phyloP scores from a whole-genome alignment of 2,329 filamentous ascomycete genomes.

The Pyrenophora seminiperda region DNA sequence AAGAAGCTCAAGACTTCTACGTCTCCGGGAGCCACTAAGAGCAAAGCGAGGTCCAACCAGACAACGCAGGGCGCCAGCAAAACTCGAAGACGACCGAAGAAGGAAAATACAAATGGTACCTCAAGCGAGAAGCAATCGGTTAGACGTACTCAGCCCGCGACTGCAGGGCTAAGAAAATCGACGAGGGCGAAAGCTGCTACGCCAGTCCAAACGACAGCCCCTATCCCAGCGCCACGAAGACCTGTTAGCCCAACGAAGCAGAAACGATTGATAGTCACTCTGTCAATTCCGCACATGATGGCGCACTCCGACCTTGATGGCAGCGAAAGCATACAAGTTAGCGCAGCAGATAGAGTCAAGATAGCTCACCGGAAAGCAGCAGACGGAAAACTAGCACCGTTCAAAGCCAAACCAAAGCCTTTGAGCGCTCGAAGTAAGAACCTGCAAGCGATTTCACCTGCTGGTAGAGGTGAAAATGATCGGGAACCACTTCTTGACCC shows the following conservation, averaged over 20 bases:
- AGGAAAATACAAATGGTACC: background rate
- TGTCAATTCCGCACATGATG: background rate
- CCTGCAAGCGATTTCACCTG: background rate
- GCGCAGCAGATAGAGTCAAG: slow-evolving; percentile 7
- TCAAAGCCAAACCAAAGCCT: background rate
- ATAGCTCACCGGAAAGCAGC: slow-evolving; percentile 8
- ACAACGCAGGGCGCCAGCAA: background rate
- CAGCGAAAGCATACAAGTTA: background rate
- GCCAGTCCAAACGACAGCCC: background rate
- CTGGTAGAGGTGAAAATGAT: background rate
- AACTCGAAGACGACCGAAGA: background rate
- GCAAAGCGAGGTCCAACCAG: background rate
- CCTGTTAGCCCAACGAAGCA: background rate
- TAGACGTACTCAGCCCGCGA: background rate
- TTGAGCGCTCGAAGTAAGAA: background rate
- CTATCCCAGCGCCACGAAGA: background rate
- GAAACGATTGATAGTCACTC: slow-evolving; percentile 4
- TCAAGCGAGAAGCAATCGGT: background rate
- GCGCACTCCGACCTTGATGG: background rate
- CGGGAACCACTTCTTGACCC: too few relatives aligned
- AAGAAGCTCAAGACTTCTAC: slow-evolving; percentile 7
- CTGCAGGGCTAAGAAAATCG: background rate
- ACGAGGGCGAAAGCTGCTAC: background rate
- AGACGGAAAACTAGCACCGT: background rate
- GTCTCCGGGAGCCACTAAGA: background rate